Base-by-base conservation (phyloP, 345 rosid species). In the Eucalyptus pauciflora region DNA sequence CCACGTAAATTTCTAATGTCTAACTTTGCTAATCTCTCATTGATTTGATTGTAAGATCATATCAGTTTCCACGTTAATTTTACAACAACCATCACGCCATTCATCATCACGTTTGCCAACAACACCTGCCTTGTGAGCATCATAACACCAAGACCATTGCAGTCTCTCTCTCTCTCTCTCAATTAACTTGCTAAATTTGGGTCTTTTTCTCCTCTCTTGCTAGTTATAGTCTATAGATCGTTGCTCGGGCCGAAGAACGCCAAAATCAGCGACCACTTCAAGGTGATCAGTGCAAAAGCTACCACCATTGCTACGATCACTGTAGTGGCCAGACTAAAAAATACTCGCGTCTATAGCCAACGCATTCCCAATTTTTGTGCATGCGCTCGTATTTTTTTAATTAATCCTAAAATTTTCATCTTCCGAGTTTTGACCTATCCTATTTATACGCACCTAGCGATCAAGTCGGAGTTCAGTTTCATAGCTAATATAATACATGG, bases 1-100 rank as follows among this genome's bases (percentile, higher is more conserved):
- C 2, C 9, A 52, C 0, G 2, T 52, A 52, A 1, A 52, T 52
- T 52, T 52, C 0, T 18, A 18, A 52, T 18, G 0, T 52, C 2
- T 52, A 18, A 52, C 10, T 52, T 52, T 52, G 56, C 56, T 52
- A 52, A 52, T 18, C 24, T 52, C 56, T 52, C 10, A 10, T 18
- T 52, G 10, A 52, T 52, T 52, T 52, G 24, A 52, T 6, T 51
- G 8, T 51, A 51, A 51, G 54, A 16, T 51, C 3, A 51, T 51
- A 15, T 52, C 24, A 52, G 1, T 52, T 52, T 52, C 56, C 24
- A 18, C 2, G 1, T 52, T 52, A 7, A 52, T 52, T 52, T 52
- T 52, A 52, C 56, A 52, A 52, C 8, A 18, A 52, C 25, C 58
- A 5, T 58, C 15, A 58, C 14, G 3, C 6, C 1, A 10, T 25